Base-by-base conservation (phyloP, 2,329 filamentous ascomycete genomes). In the Colletotrichum liriopes region DNA sequence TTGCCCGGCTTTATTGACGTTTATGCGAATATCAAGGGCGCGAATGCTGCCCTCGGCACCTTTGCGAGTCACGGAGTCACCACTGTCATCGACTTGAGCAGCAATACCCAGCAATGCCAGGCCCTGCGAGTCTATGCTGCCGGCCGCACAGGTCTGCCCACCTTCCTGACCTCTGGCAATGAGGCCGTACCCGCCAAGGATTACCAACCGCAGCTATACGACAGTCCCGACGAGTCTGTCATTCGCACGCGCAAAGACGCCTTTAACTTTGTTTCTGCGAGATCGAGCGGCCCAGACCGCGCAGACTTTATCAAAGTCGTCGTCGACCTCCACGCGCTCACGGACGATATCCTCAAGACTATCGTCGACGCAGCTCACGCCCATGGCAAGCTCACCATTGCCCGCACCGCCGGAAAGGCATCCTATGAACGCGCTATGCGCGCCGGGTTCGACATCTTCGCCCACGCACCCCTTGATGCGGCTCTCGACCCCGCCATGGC, bases 251-350 rank as follows among this genome's bases (percentile, higher is more conserved):
- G 26, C 2, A 63, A 45, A 1, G 63, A 67, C 5, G 68, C 68
- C 14, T 20, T 51, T 23, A 56, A 41, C 3, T 71, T 43, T 23
- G 68, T 32, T 9, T 52, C 63, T 14, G 29, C 49, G 32, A 52
- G 16, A 9, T 43, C 62, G 26, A 62, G 59, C 55, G 68, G 68
- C 0, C 68, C 68, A 39, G 68, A 71, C 51, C 47, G 66, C n/a
- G 73, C 75, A 16, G 77, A 81, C 62, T 80, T 77, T 65, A 72
- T 80, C 73, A 81, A 78, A 71, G 74, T 79, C 26, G 77, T 49
- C 39, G 58, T 69, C 20, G 59, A 79, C 67, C 47, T 47, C 16
- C 74, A 77, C 1, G 77, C 78, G 1, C 66, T 77, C 11, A 64
- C 72, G 16, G 74, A 78, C 35, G 74, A 75, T 6, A 64, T 77